Conservation (phyloP, 2,329 filamentous ascomycete species). For the Exophiala dermatitidis region DNA sequence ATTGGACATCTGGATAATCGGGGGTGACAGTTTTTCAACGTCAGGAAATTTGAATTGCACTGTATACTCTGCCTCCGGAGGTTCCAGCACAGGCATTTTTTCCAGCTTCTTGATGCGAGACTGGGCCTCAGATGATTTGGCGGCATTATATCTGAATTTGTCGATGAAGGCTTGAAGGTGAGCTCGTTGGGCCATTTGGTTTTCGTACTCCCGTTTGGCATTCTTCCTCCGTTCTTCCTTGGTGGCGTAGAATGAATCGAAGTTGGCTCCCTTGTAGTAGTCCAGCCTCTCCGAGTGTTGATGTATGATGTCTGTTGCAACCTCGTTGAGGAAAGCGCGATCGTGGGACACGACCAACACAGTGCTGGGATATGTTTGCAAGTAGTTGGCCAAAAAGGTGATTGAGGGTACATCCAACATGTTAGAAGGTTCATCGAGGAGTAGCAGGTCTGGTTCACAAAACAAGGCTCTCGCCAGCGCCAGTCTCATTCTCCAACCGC, state of each 20-base stretch:
- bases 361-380: slow-evolving; percentile 88
- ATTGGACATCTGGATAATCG: slow-evolving; percentile 93
- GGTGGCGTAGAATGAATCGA: slow-evolving; percentile 93
- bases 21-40: slow-evolving; percentile 93
- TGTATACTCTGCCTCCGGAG: slow-evolving; percentile 88
- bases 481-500: slow-evolving; percentile 98
- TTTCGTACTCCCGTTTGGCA: slow-evolving; percentile 94
- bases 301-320: slow-evolving; percentile 98
- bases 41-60: slow-evolving; percentile 97
- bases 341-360: slow-evolving; percentile 97
- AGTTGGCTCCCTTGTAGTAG: slow-evolving; percentile 98
- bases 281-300: slow-evolving; percentile 95
- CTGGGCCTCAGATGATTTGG: slow-evolving; percentile 96
- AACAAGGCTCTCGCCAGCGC: slow-evolving; percentile 91
- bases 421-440: slow-evolving; percentile 98
- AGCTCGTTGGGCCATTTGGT: slow-evolving; percentile 87
- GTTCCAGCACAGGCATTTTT: slow-evolving; percentile 84
- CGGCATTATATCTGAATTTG: slow-evolving; percentile 98
- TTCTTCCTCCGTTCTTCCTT: slow-evolving; percentile 96
- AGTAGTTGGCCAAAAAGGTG: slow-evolving; percentile 92
- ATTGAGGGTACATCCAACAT: slow-evolving; percentile 99
- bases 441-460: slow-evolving; percentile 89
- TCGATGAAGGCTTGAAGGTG: slow-evolving; percentile 98
- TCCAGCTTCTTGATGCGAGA: slow-evolving; percentile 99
- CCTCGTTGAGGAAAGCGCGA: slow-evolving; percentile 96